Conservation (phyloP, 1,284 basidiomycete genomes). For the Athelia sp. region DNA sequence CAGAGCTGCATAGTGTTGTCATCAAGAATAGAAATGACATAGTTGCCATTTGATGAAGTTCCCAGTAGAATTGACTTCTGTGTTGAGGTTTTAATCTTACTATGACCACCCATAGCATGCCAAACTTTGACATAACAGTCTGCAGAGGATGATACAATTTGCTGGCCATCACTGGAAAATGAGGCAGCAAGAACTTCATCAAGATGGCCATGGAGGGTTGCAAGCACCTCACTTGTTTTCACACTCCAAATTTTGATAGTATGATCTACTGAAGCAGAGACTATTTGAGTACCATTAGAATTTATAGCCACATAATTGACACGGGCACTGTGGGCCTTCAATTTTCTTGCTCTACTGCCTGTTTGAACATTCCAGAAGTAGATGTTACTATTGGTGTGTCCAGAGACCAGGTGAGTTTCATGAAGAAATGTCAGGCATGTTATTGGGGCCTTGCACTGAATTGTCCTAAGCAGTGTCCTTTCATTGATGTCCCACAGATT, state of each 20-base stretch:
- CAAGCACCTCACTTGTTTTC: background rate
- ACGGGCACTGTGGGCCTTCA: background rate
- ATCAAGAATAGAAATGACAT: background rate
- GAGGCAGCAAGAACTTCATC: background rate
- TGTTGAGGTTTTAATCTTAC: background rate
- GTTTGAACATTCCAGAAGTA: background rate
- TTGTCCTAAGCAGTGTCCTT: background rate
- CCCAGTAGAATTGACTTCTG: background rate
- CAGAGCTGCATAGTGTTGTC: background rate
- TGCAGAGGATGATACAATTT: background rate
- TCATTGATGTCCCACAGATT: background rate
- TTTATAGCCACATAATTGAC: background rate
- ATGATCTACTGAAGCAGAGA: background rate
- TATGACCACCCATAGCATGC: background rate
- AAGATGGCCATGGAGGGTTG: background rate
- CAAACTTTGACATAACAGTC: background rate
- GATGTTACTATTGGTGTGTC: background rate
- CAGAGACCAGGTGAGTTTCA: background rate
- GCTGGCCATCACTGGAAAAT: background rate
- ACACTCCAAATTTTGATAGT: background rate
- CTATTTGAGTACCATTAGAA: background rate
- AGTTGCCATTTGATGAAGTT: constrained; percentile 1
- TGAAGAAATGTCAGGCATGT: background rate
- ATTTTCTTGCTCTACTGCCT: background rate
- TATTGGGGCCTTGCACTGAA: background rate